Evolutionary conservation across 2,329 filamentous ascomycete genomes (phyloP).

Genomic region (Diaporthe capsici): DNA sequence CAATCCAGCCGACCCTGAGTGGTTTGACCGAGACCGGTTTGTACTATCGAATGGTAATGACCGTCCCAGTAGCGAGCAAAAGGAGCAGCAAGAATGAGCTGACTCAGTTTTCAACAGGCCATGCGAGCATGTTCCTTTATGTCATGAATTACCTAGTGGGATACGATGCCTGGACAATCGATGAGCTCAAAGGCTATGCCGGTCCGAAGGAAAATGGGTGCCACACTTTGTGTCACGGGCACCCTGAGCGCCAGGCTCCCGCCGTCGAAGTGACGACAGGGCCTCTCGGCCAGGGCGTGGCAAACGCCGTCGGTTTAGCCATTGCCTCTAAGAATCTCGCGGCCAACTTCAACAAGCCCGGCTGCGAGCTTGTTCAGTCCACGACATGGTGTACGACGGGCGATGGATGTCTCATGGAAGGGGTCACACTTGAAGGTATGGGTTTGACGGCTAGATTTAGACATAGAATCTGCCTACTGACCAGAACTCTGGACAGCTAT

Average conservation of each 20-base stretch:
- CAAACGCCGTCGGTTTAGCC: constrained; percentile 71
- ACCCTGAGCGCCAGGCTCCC: constrained; percentile 70
- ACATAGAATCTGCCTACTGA: neutral
- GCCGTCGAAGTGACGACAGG: constrained; percentile 73
- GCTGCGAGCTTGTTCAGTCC: constrained; percentile 63
- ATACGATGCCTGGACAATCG: constrained; percentile 68
- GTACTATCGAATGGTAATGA: constrained; percentile 69
- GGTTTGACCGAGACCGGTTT: constrained; percentile 74
- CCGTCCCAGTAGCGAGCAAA: neutral
- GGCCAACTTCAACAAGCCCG: constrained; percentile 66
- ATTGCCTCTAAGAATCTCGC: constrained; percentile 70
- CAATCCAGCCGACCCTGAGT: constrained; percentile 66
- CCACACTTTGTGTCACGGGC: constrained; percentile 67
- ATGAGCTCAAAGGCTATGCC: constrained; percentile 69
- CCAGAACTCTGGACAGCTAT: constrained; percentile 53
- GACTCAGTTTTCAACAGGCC: constrained; percentile 49
- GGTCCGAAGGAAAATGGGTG: constrained; percentile 49
- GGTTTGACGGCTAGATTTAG: rapidly evolving
- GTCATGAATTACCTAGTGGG: constrained; percentile 66
- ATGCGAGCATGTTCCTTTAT: constrained; percentile 69
- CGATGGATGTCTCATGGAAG: constrained; percentile 71
- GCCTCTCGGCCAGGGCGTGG: constrained; percentile 71
- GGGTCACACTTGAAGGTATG: constrained; percentile 64
- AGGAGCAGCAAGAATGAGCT: neutral
- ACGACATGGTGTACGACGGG: constrained; percentile 70